Evolutionary conservation across 2,329 filamentous ascomycete species (phyloP).

Genomic region (Neofusicoccum parvum): DNA sequence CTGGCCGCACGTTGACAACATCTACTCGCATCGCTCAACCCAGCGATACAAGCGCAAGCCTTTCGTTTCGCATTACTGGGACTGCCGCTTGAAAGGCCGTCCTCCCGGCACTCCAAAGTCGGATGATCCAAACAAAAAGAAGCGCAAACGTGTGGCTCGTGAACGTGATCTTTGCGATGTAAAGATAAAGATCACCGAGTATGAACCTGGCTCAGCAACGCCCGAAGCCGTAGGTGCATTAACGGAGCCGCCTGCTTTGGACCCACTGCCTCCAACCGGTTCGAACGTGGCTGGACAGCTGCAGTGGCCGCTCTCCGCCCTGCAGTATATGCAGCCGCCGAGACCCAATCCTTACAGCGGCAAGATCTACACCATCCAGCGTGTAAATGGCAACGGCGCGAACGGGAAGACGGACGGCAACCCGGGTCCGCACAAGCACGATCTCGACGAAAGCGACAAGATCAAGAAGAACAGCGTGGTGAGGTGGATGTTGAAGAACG

Average conservation of each 20-base stretch:
- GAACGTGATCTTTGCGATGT: conserved; percentile 81
- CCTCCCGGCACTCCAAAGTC: conserved; percentile 79
- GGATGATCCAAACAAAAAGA: conserved; percentile 79
- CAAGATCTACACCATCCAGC: conserved; percentile 68
- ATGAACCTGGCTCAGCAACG: conserved; percentile 44
- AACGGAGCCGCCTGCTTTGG: conserved; percentile 1
- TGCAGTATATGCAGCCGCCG: not conserved
- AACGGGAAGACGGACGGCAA: conserved; percentile 73
- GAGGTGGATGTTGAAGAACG: conserved; percentile 64
- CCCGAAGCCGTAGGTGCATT: conserved; percentile 2
- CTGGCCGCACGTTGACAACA: conserved; percentile 81
- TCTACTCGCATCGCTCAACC: conserved; percentile 82
- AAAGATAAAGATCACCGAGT: conserved; percentile 84
- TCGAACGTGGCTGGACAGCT: not conserved
- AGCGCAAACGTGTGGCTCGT: conserved; percentile 73
- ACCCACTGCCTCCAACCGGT: not conserved
- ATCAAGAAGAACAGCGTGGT: conserved; percentile 81
- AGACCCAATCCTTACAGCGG: conserved; percentile 7
- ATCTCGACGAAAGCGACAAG: conserved; percentile 71
- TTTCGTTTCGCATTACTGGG: conserved; percentile 84
- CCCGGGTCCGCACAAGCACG: conserved; percentile 73
- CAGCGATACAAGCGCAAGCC: conserved; percentile 79
- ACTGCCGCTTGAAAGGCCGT: conserved; percentile 78
- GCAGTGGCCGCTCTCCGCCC: conserved; percentile 10
- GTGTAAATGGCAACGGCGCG: conserved; percentile 74